Evolutionary conservation across 2,329 filamentous ascomycete genomes (phyloP).

Genomic region (Ceratocystis huliohia): DNA sequence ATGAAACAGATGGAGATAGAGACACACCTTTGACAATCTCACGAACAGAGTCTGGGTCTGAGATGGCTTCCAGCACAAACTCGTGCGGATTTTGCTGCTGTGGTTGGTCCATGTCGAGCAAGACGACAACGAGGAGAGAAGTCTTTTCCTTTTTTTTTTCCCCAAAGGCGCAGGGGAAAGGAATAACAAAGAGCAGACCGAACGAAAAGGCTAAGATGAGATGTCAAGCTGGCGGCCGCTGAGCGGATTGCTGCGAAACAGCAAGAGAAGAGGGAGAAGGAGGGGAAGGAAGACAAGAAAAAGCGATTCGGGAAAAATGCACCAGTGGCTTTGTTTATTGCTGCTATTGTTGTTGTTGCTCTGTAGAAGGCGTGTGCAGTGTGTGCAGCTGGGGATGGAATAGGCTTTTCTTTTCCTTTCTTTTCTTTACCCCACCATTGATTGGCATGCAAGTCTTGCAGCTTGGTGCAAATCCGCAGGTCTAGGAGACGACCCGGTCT

Average conservation of each 20-base stretch:
- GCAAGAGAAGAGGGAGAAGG: neutral
- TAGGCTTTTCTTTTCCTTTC: too few relatives aligned
- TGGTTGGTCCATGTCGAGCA: slow-evolving; percentile 39
- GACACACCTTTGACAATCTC: slow-evolving; percentile 76
- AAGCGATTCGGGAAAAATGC: neutral
- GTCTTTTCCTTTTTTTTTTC: too few relatives aligned
- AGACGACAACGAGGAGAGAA: neutral
- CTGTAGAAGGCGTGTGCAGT: neutral
- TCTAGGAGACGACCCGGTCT: neutral
- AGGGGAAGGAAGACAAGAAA: neutral
- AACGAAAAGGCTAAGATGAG: neutral
- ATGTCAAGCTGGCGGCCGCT: neutral
- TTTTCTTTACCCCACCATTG: slow-evolving; percentile 17
- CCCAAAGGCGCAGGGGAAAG: too few relatives aligned
- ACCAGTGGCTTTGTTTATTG: slow-evolving; percentile 1
- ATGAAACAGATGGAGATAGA: neutral
- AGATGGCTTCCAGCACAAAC: slow-evolving; percentile 87
- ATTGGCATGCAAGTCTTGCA: slow-evolving; percentile 1
- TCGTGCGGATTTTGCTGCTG: slow-evolving; percentile 41
- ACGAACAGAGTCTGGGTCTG: slow-evolving; percentile 76
- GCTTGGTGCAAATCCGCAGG: neutral
- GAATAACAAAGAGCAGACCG: neutral
- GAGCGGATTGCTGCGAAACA: neutral
- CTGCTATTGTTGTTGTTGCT: slow-evolving; percentile 5
- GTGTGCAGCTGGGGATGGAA: neutral